Percentiles rank a stretch among this genome's conserved stretches.
Evolutionary conservation across 2,329 filamentous ascomycete species (phyloP).

Genomic region (Trichothecium sympodiale): DNA sequence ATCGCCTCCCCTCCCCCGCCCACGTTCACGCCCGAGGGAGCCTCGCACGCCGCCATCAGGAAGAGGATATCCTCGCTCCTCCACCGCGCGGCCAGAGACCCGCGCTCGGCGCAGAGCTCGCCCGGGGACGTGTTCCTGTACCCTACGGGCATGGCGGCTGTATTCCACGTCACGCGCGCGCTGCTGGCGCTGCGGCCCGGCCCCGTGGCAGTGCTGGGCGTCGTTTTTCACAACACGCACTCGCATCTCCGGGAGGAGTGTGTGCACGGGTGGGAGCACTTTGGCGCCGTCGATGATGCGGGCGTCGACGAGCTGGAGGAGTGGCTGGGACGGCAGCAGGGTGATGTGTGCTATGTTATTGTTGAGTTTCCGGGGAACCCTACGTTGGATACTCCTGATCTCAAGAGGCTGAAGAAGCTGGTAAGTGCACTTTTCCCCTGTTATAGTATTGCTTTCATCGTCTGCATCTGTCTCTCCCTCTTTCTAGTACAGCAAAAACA

Average conservation of each 20-base stretch:
- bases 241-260: slow-evolving; percentile 34
- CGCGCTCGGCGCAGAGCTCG: slow-evolving; percentile 14
- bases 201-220: slow-evolving; percentile 32
- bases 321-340: slow-evolving; percentile 32
- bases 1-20: slow-evolving; percentile 15
- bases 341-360: slow-evolving; percentile 32
- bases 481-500: no score
- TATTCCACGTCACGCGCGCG: slow-evolving; percentile 30
- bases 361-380: slow-evolving; percentile 33
- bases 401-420: slow-evolving; percentile 20
- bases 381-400: slow-evolving; percentile 19
- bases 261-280: slow-evolving; percentile 32
- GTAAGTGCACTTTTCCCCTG: slow-evolving; percentile 20
- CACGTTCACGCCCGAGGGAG: slow-evolving; percentile 25
- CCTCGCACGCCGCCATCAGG: slow-evolving; percentile 25
- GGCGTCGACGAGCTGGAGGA: slow-evolving; percentile 32
- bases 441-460: no score
- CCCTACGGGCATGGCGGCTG: slow-evolving; percentile 41
- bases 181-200: slow-evolving; percentile 22
- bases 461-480: no score
- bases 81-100: slow-evolving; percentile 25
- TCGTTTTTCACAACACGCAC: slow-evolving; percentile 39
- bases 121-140: slow-evolving; percentile 38
- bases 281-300: slow-evolving; percentile 28
- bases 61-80: slow-evolving; percentile 29